Evolutionary conservation across 768 basidiomycete genomes (phyloP), one percentile per base, ranked within the genome.

Genomic region (Leccinum ochraceum): DNA sequence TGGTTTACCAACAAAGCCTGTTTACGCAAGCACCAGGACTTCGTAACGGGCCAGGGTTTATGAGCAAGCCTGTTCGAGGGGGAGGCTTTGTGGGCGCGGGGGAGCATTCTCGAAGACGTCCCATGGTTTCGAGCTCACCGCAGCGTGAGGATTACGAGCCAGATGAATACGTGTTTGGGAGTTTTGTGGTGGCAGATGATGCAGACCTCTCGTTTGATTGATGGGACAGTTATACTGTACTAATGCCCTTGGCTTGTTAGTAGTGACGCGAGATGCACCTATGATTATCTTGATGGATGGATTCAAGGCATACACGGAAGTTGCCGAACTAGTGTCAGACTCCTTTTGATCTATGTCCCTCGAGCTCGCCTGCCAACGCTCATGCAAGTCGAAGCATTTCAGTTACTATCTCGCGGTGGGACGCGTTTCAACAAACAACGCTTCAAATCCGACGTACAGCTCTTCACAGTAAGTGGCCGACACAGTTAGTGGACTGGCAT

Each of bases 371-470:
- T 13, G 32, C 32, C 8, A 50, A 61, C 49, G 13, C 24, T 34
- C 53, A 92, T 92, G 92, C n/a, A 46, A 46, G 44, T 92, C 90
- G 93, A 95, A 66, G 88, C 93, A 5, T 98, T 98, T 73, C 90
- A 89, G 64, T 74, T 97, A 13, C 84, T 98, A 28, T 94, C 95
- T 34, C 84, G 92, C 16, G 95, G 95, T 36, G 93, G 94, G 1
- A 83, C 83, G 1, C 81, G 79, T 58, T 97, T 98, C 65, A 82
- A 95, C 80, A 95, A 92, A 76, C 78, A 77, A 44, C 79, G 81
- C 32, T 94, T 89, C 74, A 81, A 86, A 66, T 74, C 77, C 0
- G 92, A 95, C 68, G 82, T 90, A 8, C 71, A 81, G 30, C 75
- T 92, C 7, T 95, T 96, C 75, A 81, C 82, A 61, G 89, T 89